These are phyloP conservation scores for Glomus cerebriforme DNA, from an alignment of 192 early-diverging fungal genomes.

Conservation along the genomic window DNA sequence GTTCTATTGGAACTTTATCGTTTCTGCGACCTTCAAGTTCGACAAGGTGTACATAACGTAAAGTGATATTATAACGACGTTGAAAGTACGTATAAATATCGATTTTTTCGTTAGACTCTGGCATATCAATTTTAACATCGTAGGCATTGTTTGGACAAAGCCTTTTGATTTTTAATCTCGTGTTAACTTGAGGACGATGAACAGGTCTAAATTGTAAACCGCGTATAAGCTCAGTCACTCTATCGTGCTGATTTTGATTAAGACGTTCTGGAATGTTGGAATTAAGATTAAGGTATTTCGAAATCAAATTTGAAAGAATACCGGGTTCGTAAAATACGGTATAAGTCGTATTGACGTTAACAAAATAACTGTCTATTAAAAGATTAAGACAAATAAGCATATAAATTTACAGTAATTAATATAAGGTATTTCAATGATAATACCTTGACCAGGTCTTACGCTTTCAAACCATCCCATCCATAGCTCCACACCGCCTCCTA, in stretches of 20 bases:
- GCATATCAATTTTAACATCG: background rate
- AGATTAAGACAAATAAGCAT: background rate
- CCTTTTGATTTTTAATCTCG: background rate
- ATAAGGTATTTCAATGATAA: background rate
- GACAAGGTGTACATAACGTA: constrained; percentile 80
- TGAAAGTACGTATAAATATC: constrained; percentile 77
- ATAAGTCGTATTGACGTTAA: constrained; percentile 26
- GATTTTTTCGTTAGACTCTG: constrained; percentile 48
- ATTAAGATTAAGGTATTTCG: constrained; percentile 1
- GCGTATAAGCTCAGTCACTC: background rate
- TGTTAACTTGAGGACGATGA: constrained; percentile 26
- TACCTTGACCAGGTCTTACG: constrained; percentile 65
- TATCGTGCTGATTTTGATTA: background rate
- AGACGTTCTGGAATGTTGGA: background rate
- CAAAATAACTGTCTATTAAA: constrained; percentile 20
- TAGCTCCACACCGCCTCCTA: constrained; percentile 74
- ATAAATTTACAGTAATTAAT: background rate
- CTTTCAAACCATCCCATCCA: constrained; percentile 87
- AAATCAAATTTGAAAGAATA: background rate
- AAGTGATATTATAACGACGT: constrained; percentile 66
- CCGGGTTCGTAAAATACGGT: constrained; percentile 24
- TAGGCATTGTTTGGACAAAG: background rate
- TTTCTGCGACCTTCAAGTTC: constrained; percentile 71
- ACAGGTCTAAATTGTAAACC: constrained; percentile 9
- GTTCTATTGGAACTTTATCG: constrained; percentile 82